Evolutionary conservation across 2,329 filamentous ascomycete genomes (phyloP), one percentile per base, ranked within the genome.

Genomic region (Corinectria fuckeliana): DNA sequence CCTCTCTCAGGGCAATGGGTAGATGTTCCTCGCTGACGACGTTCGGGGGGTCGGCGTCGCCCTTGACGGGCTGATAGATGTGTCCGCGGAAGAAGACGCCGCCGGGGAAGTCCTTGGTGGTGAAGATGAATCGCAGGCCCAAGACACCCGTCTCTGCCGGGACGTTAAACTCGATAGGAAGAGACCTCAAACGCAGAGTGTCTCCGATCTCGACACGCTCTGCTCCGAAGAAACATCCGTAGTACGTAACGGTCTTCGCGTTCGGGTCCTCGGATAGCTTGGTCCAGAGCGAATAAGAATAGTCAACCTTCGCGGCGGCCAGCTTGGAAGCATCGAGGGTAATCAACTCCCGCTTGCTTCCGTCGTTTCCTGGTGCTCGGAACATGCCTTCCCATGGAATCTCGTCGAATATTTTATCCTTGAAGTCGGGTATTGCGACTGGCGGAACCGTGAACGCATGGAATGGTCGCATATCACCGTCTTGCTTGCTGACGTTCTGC

Each of bases 241-340:
- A 79, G 63, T 79, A 83, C 9, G 72, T 66, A 2, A 71, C 65
- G 4, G 71, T 76, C 53, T 77, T 74, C 10, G 69, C 68, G 18
- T 71, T 73, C 39, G 63, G 56, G 36, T 72, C 74, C 34, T 71
- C 71, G 3, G 62, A 68, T 14, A 74, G 70, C 18, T 69, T 73
- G 13, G 73, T 80, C 72, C 82, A 84, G n/a, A 81, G 72, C 0
- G 81, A 83, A 68, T 77, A 82, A 2, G 80, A 81, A 54, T 78
- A 76, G 58, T 83, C 81, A 25, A 83, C 77, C 57, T 79, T 81
- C 16, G 75, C 75, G 4, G 81, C 82, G 1, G 79, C 82, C 67
- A 84, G 74, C 65, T 84, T 84, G 4, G 81, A 83, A 0, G 81
- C 81, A 58, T 84, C 82, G 3, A 84, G 75, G 2, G 75, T 74